Conservation (phyloP, 768 basidiomycete species). For the Psilocybe cubensis region DNA sequence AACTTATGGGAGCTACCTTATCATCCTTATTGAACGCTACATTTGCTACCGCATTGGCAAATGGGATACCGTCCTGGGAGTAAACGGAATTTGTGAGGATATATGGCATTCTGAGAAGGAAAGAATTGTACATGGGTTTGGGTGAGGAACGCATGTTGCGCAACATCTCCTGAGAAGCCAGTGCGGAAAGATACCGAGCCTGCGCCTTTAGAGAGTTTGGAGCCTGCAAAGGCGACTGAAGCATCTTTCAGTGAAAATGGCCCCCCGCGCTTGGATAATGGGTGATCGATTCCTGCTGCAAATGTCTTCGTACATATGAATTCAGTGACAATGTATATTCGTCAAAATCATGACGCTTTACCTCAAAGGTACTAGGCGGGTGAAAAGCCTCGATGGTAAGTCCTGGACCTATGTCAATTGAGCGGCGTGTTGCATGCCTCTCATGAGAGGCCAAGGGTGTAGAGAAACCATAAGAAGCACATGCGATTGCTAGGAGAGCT, state of each 20-base stretch:
- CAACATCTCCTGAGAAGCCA: conserved; percentile 30
- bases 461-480: conserved; percentile 13
- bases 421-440: conserved; percentile 25
- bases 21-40: conserved; percentile 31
- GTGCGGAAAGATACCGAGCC: conserved; percentile 15
- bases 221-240: conserved; percentile 13
- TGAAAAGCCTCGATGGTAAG: conserved; percentile 28
- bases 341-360: background rate
- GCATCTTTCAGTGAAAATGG: conserved; percentile 15
- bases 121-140: conserved; percentile 13
- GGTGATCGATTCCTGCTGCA: conserved; percentile 14
- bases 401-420: conserved; percentile 21
- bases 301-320: conserved; percentile 6
- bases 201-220: conserved; percentile 9
- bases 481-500: conserved; percentile 23
- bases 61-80: conserved; percentile 32
- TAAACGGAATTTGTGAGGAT: background rate
- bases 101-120: background rate
- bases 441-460: conserved; percentile 4
- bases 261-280: conserved; percentile 10
- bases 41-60: conserved; percentile 38
- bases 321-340: background rate
- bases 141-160: conserved; percentile 22
- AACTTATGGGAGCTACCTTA: background rate
- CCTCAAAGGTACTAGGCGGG: conserved; percentile 24